Evolutionary conservation across 306 rosid species (phyloP).

Genomic region (Corylus avellana): DNA sequence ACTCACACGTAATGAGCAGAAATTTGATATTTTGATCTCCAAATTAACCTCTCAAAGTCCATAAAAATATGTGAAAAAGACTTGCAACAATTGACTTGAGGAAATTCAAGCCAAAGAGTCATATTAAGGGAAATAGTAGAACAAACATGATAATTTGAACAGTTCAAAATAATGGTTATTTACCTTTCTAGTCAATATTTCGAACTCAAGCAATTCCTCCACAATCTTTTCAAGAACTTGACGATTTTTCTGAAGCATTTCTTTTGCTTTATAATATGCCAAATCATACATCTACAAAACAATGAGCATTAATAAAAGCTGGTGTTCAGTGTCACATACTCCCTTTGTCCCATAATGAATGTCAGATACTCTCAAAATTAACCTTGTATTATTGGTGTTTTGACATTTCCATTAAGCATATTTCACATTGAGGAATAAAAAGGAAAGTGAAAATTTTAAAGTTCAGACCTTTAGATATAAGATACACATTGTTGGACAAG

Average conservation of each 20-base stretch:
- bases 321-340: background rate
- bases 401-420: background rate
- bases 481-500: no score
- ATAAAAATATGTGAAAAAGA: constrained; percentile 3
- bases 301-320: background rate
- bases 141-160: constrained; percentile 13
- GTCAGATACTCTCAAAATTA: background rate
- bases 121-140: constrained; percentile 9
- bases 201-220: constrained; percentile 80
- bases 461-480: no score
- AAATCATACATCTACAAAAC: constrained; percentile 70
- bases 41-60: background rate
- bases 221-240: constrained; percentile 81
- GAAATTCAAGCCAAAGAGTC: constrained; percentile 1
- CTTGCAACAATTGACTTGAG: background rate
- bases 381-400: background rate
- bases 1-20: no score
- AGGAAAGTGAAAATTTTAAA: no score
- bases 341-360: background rate
- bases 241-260: constrained; percentile 71
- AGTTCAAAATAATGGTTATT: constrained; percentile 10
- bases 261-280: constrained; percentile 84
- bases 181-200: constrained; percentile 91
- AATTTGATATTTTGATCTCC: background rate
- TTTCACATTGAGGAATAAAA: no score